phyloP scores from a whole-genome alignment of 495 filamentous ascomycete species.

The Aspergillus saccharolyticus region DNA sequence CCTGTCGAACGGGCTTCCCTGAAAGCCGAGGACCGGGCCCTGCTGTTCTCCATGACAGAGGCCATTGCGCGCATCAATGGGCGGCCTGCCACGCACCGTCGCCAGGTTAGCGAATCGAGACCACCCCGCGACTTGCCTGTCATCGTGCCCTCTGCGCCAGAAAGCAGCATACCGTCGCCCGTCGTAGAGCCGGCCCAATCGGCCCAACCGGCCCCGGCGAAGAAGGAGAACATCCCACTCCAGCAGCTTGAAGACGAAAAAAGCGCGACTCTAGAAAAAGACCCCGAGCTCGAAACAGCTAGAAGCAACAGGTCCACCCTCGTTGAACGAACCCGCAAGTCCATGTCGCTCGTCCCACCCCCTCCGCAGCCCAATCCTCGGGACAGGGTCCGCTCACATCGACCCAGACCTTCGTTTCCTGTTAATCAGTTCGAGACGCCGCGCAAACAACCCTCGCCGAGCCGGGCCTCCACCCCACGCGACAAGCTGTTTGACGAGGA shows the following conservation, averaged over 20 bases:
- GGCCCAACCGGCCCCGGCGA: background rate
- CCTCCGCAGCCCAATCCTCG: constrained; percentile 21
- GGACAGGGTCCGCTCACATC: constrained; percentile 24
- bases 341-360: constrained; percentile 59
- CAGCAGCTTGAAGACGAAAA: background rate
- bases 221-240: background rate
- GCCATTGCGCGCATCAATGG: constrained; percentile 50
- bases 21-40: constrained; percentile 43
- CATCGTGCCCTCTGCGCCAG: background rate
- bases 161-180: background rate
- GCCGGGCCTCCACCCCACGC: constrained; percentile 44
- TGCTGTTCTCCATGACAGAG: constrained; percentile 54
- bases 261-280: background rate
- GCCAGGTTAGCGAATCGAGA: background rate
- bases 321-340: constrained; percentile 71
- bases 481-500: constrained; percentile 61
- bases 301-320: constrained; percentile 39
- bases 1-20: constrained; percentile 34
- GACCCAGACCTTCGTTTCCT: constrained; percentile 51
- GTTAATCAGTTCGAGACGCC: constrained; percentile 60
- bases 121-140: background rate
- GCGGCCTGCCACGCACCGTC: constrained; percentile 22
- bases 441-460: constrained; percentile 25
- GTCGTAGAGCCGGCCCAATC: constrained; percentile 6
- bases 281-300: background rate